These are phyloP conservation scores for Linum lewisii DNA, from an alignment of 345 rosid genomes.

Conservation along the genomic window DNA sequence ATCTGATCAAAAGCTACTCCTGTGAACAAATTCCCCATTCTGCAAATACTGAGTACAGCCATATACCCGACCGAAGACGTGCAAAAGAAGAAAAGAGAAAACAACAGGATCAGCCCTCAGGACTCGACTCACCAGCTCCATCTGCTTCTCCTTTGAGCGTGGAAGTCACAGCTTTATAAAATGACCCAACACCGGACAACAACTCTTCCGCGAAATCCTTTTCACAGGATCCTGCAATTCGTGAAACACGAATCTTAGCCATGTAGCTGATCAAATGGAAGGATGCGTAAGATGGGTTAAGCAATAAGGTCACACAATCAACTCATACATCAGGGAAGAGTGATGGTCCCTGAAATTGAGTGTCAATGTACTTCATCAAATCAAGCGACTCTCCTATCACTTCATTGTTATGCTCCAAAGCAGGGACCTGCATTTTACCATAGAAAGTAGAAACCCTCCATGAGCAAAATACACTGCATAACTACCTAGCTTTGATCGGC, in stretches of 20 bases:
- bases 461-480: background rate
- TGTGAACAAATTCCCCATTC: background rate
- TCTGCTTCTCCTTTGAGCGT: conserved; percentile 16
- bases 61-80: background rate
- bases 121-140: conserved; percentile 19
- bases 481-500: background rate
- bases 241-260: background rate
- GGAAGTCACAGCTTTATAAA: conserved; percentile 6
- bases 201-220: conserved; percentile 24
- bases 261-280: background rate
- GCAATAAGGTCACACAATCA: background rate
- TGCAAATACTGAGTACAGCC: background rate
- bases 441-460: background rate
- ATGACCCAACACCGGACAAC: conserved; percentile 13
- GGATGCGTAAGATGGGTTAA: background rate
- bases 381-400: conserved; percentile 28
- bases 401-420: conserved; percentile 27
- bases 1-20: conserved; percentile 22
- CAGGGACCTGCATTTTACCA: conserved; percentile 17
- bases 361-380: conserved; percentile 24
- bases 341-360: conserved; percentile 24
- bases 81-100: background rate
- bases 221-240: conserved; percentile 22
- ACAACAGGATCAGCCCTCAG: background rate
- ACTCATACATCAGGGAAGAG: conserved; percentile 19